phyloP scores from a whole-genome alignment of 129 eudicot species.

The Flaveria brownii region DNA sequence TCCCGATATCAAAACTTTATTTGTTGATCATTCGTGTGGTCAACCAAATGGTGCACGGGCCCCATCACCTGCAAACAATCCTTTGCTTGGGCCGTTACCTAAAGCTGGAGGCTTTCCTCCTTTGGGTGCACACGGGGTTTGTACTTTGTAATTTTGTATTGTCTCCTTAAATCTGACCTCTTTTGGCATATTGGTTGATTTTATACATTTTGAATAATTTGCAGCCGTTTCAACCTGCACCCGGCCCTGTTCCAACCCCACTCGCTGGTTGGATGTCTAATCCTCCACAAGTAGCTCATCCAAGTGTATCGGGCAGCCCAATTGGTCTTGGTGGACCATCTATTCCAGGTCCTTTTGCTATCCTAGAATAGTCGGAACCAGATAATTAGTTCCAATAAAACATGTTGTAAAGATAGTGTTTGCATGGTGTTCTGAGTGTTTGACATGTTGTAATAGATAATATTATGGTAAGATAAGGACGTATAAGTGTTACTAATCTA shows the following conservation, averaged over 20 bases:
- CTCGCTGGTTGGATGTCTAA: constrained; percentile 99
- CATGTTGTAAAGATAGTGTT: constrained; percentile 17
- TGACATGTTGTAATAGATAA: background rate
- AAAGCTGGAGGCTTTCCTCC: constrained; percentile 95
- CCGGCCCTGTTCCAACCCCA: constrained; percentile 68
- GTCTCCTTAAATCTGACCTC: background rate
- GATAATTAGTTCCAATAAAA: background rate
- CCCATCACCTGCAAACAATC: constrained; percentile 86
- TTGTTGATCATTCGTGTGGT: constrained; percentile 92
- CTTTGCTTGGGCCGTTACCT: constrained; percentile 81
- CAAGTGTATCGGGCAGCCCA: constrained; percentile 79
- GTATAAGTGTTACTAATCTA: background rate
- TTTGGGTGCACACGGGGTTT: constrained; percentile 89
- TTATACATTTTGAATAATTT: constrained; percentile 10
- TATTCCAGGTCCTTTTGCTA: constrained; percentile 55
- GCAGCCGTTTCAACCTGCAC: constrained; percentile 87
- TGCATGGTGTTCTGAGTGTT: background rate
- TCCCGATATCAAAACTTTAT: constrained; percentile 91
- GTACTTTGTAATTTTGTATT: constrained; percentile 28
- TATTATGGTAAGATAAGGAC: background rate
- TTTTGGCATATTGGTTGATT: constrained; percentile 8
- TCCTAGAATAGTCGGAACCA: background rate
- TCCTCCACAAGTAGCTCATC: constrained; percentile 69
- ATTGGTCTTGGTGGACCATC: constrained; percentile 84
- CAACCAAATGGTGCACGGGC: constrained; percentile 95